Base-by-base conservation (phyloP, 2,329 filamentous ascomycete genomes). In the Magnaporthiopsis poae region DNA sequence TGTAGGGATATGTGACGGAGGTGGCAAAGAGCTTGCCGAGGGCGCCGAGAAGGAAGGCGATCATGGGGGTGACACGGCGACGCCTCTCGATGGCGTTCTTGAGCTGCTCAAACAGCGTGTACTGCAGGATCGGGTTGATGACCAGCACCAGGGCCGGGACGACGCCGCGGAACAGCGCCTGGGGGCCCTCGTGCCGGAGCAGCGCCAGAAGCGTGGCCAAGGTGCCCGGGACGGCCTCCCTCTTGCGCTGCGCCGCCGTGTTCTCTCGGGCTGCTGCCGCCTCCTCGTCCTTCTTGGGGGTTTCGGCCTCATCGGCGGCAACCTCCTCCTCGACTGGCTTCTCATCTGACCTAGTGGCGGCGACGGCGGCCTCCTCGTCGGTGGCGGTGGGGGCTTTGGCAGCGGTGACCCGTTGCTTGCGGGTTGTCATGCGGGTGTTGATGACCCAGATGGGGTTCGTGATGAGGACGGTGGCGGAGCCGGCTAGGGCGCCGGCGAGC, bases 361-460 rank as follows among this genome's bases (percentile, higher is more conserved):
- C 69, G 3, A 39, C 36, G 12, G 21, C 67, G n/a, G 68, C 68
- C 62, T 68, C 68, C 27, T 70, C 66, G 62, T 63, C 31, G 60
- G 64, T 77, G 2, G 79, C 65, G 65, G 79, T 77, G 2, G 79
- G 77, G 69, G 78, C 75, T 33, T 75, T 73, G 46, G 71, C 70
- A n/a, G 66, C 68, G 61, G 71, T 71, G 62, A 70, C 74, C 64
- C 73, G 72, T 70, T 86, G 86, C 79, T 90, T 89, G 73, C 92
- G 88, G 64, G 95, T 94, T 29, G 95, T 99, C 90, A 99, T 96
- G 75, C 95, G 90, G 66, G 95, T 99, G 83, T 99, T 99, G 77
- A 99, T 84, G 65, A 99, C 95, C 95, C 95, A 99, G 79, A 99
- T 99, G 62, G 95, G 95, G 82, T 99, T 99, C 68, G 95, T 99